Conservation (phyloP, 306 rosid genomes). For the Corylus heterophylla region DNA sequence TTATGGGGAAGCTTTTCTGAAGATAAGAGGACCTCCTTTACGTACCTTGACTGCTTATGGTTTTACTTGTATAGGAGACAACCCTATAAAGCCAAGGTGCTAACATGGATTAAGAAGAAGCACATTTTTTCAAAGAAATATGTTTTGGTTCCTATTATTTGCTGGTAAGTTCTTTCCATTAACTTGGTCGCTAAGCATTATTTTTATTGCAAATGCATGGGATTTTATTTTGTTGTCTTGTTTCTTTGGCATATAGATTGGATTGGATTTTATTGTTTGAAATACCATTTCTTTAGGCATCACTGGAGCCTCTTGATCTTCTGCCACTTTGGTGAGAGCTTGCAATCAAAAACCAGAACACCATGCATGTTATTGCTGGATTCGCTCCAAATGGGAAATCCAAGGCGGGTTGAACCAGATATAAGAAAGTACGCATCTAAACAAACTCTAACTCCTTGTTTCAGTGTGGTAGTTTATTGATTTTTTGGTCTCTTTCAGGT, state of each 20-base stretch:
- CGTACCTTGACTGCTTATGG: slow-evolving; percentile 74
- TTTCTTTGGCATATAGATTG: neutral
- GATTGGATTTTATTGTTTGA: slow-evolving; percentile 16
- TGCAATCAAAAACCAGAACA: slow-evolving; percentile 38
- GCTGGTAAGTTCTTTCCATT: slow-evolving; percentile 56
- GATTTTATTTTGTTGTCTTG: neutral
- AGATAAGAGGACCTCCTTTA: slow-evolving; percentile 51
- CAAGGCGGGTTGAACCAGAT: slow-evolving; percentile 69
- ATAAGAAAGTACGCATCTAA: slow-evolving; percentile 55
- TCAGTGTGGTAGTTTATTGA: slow-evolving; percentile 1
- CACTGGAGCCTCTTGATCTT: slow-evolving; percentile 84
- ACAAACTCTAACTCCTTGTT: slow-evolving; percentile 15
- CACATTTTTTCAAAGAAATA: slow-evolving; percentile 67
- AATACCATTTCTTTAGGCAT: slow-evolving; percentile 46
- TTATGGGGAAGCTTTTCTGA: slow-evolving; percentile 61
- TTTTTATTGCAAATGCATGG: slow-evolving; percentile 7
- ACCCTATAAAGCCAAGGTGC: slow-evolving; percentile 53
- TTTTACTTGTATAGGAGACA: slow-evolving; percentile 47
- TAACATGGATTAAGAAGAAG: slow-evolving; percentile 62
- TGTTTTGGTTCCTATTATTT: slow-evolving; percentile 82
- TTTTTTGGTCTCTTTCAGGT: slow-evolving; percentile 38
- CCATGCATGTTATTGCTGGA: slow-evolving; percentile 81
- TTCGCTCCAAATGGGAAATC: slow-evolving; percentile 62
- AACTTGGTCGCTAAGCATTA: neutral
- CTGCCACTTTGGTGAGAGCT: slow-evolving; percentile 68